These are phyloP conservation scores for Saccharum spontaneum DNA, from an alignment of 176 grass and related monocot genomes.

Conservation along the genomic window DNA sequence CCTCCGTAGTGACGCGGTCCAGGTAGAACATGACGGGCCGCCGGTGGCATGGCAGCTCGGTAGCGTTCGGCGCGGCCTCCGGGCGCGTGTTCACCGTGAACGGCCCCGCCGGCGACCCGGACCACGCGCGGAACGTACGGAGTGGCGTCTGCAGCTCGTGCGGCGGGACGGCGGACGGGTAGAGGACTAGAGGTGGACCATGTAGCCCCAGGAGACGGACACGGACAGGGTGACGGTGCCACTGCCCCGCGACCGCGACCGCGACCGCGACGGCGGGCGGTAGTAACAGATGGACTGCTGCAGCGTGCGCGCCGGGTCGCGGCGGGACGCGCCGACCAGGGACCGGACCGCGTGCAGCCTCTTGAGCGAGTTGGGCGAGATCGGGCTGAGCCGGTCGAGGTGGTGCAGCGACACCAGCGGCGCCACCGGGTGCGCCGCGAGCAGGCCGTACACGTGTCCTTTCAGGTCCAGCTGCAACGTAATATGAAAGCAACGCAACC, in stretches of 20 bases:
- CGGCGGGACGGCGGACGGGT: no score
- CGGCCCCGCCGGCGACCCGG: no score
- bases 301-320: no score
- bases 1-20: conserved; percentile 1
- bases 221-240: no score
- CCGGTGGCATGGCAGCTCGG: conserved; percentile 33
- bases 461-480: conserved; percentile 45
- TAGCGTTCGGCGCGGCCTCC: not conserved
- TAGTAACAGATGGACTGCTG: no score
- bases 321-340: no score
- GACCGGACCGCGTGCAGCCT: conserved; percentile 23
- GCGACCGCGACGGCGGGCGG: no score
- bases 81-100: conserved; percentile 39
- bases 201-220: no score
- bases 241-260: no score
- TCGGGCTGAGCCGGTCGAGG: conserved; percentile 53
- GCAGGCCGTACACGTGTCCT: conserved; percentile 52
- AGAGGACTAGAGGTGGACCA: no score
- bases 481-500: not conserved
- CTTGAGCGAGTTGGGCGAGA: conserved; percentile 21
- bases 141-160: no score
- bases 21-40: conserved; percentile 47
- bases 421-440: conserved; percentile 75
- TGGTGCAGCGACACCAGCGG: conserved; percentile 88
- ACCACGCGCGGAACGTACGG: no score